Conservation (phyloP, 2,329 filamentous ascomycete species). For the Colletotrichum salicis region DNA sequence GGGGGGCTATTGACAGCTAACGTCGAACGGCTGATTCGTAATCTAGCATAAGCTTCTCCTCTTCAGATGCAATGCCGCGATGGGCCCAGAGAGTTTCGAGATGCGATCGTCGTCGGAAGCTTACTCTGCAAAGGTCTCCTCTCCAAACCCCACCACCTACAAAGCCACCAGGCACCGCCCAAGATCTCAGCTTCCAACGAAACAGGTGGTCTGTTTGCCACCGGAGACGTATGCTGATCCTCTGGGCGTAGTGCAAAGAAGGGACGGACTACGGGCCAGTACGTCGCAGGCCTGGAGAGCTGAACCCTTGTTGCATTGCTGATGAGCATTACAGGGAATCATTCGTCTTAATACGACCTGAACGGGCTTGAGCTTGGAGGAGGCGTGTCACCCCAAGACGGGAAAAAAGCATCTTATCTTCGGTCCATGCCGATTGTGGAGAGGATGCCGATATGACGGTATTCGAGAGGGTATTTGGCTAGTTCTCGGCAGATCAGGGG, state of each 20-base stretch:
- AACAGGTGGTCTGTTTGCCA: slow-evolving; percentile 30
- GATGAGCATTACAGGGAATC: not conserved
- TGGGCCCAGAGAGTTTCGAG: slow-evolving; percentile 7
- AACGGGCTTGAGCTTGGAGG: not conserved
- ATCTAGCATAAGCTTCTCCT: slow-evolving; percentile 1
- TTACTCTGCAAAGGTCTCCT: not conserved
- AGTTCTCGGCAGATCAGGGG: slow-evolving; percentile 5
- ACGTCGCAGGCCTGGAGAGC: slow-evolving; percentile 16
- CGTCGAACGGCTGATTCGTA: not conserved
- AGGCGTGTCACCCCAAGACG: not conserved
- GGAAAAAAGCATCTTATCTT: not conserved
- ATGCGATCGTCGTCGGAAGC: slow-evolving; percentile 15
- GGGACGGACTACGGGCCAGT: not conserved
- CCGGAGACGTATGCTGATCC: slow-evolving; percentile 5
- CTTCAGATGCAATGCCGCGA: not conserved
- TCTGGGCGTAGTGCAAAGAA: slow-evolving; percentile 1
- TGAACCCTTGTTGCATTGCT: slow-evolving; percentile 11
- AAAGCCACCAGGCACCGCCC: slow-evolving; percentile 10
- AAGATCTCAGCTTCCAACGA: slow-evolving; percentile 10
- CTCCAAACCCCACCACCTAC: not conserved
- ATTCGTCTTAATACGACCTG: not conserved
- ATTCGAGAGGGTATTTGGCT: not conserved
- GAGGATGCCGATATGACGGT: slow-evolving; percentile 2
- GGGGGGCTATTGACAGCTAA: slow-evolving; percentile 5
- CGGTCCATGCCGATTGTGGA: not conserved